Percentiles rank a stretch among this genome's conserved stretches.
Conservation (phyloP, 2,329 filamentous ascomycete genomes). For the Didymella arachidicola region DNA sequence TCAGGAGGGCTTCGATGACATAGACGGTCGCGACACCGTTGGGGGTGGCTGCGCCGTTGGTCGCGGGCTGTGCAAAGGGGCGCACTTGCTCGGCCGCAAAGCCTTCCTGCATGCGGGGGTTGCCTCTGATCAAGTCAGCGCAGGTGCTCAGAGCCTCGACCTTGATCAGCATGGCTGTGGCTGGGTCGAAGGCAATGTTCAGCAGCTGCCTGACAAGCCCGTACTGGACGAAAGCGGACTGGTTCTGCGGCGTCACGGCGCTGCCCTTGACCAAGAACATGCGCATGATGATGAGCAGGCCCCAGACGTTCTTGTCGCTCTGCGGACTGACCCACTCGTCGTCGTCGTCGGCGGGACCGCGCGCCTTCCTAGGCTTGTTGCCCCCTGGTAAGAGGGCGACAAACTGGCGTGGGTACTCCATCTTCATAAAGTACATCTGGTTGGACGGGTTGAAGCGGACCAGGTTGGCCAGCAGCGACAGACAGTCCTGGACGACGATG, state of each 20-base stretch:
- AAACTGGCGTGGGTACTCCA: constrained; percentile 78
- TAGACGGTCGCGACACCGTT: constrained; percentile 73
- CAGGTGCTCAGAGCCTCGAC: constrained; percentile 86
- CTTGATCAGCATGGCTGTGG: constrained; percentile 77
- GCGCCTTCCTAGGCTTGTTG: constrained; percentile 61
- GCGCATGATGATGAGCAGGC: constrained; percentile 83
- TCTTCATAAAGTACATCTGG: constrained; percentile 92
- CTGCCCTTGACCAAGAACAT: constrained; percentile 86
- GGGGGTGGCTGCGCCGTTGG: constrained; percentile 52
- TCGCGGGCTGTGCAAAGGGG: constrained; percentile 59
- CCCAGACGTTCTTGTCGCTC: constrained; percentile 89
- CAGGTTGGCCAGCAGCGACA: constrained; percentile 89
- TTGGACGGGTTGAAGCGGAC: constrained; percentile 88
- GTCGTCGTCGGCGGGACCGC: constrained; percentile 56
- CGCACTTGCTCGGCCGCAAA: constrained; percentile 88
- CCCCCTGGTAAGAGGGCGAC: constrained; percentile 71
- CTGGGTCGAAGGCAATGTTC: constrained; percentile 79
- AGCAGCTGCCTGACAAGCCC: constrained; percentile 81
- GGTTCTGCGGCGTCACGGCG: constrained; percentile 80
- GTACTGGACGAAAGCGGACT: constrained; percentile 83
- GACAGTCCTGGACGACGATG: constrained; percentile 88
- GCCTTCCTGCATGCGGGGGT: constrained; percentile 79
- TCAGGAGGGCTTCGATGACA: constrained; percentile 91
- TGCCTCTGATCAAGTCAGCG: constrained; percentile 86
- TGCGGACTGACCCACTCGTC: constrained; percentile 79